These are phyloP conservation scores for Russula virescens DNA, from an alignment of 768 basidiomycete genomes.

Conservation along the genomic window DNA sequence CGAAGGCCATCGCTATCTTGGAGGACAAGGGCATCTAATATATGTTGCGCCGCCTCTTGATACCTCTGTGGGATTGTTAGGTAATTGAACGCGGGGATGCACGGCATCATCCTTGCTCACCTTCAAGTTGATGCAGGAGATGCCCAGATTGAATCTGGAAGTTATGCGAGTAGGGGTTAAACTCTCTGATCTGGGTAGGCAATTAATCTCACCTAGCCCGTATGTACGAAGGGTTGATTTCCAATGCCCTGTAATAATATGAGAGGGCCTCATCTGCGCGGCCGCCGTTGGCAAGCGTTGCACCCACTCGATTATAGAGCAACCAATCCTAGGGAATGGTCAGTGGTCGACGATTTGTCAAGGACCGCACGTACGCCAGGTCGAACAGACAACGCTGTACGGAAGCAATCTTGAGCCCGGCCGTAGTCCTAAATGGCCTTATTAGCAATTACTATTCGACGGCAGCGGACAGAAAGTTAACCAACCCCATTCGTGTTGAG, in stretches of 20 bases:
- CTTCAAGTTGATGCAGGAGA: slow-evolving; percentile 82
- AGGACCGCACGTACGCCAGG: slow-evolving; percentile 62
- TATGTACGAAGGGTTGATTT: slow-evolving; percentile 85
- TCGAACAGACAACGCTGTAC: slow-evolving; percentile 76
- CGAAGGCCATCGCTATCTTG: slow-evolving; percentile 80
- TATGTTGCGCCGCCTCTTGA: slow-evolving; percentile 79
- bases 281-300: slow-evolving; percentile 89
- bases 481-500: slow-evolving; percentile 85
- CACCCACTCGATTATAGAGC: slow-evolving; percentile 89
- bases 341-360: not conserved
- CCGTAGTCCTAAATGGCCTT: slow-evolving; percentile 60
- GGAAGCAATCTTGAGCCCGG: slow-evolving; percentile 93
- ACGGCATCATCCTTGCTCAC: slow-evolving; percentile 37
- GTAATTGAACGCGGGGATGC: slow-evolving; percentile 10
- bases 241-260: slow-evolving; percentile 82
- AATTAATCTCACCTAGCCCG: slow-evolving; percentile 62
- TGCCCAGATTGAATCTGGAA: slow-evolving; percentile 84
- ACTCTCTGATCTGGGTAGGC: not conserved
- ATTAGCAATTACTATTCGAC: not conserved
- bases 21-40: slow-evolving; percentile 81
- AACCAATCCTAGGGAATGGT: slow-evolving; percentile 66
- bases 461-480: not conserved
- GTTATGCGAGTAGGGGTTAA: not conserved
- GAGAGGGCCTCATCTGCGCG: slow-evolving; percentile 72
- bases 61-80: slow-evolving; percentile 51